Conservation (phyloP, 1,139 yeast species). For the Meyerozyma guilliermondii region DNA sequence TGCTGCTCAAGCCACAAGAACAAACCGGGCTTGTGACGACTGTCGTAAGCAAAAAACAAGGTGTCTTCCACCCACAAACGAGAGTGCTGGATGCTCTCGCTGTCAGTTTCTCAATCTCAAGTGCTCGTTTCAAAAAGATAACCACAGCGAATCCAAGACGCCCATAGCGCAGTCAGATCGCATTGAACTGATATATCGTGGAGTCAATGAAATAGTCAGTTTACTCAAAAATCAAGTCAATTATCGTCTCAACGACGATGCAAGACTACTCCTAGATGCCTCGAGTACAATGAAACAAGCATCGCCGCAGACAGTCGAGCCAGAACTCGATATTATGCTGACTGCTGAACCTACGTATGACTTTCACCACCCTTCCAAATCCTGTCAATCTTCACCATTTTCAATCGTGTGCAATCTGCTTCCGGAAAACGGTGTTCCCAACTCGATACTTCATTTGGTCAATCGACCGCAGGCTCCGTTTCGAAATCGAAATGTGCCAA, state of each 20-base stretch:
- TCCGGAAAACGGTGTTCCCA: slow-evolving; percentile 28
- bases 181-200: slow-evolving; percentile 20
- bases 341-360: slow-evolving; percentile 1
- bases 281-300: slow-evolving; percentile 20
- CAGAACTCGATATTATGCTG: slow-evolving; percentile 3
- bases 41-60: slow-evolving; percentile 63
- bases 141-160: neutral
- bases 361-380: slow-evolving; percentile 23
- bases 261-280: slow-evolving; percentile 23
- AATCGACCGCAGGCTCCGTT: slow-evolving; percentile 16
- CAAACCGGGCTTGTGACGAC: slow-evolving; percentile 51
- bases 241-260: slow-evolving; percentile 12
- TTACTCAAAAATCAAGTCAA: slow-evolving; percentile 2
- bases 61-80: slow-evolving; percentile 48
- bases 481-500: slow-evolving; percentile 11
- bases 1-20: slow-evolving; percentile 33
- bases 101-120: slow-evolving; percentile 45
- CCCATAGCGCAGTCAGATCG: slow-evolving; percentile 3
- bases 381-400: slow-evolving; percentile 48
- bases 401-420: slow-evolving; percentile 36
- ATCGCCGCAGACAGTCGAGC: slow-evolving; percentile 3
- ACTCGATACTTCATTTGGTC: slow-evolving; percentile 39
- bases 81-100: slow-evolving; percentile 47
- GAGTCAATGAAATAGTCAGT: slow-evolving; percentile 27
- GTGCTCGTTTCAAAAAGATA: slow-evolving; percentile 44